Base-by-base conservation (phyloP, 495 filamentous ascomycete species). In the Margaritispora aquatica region DNA sequence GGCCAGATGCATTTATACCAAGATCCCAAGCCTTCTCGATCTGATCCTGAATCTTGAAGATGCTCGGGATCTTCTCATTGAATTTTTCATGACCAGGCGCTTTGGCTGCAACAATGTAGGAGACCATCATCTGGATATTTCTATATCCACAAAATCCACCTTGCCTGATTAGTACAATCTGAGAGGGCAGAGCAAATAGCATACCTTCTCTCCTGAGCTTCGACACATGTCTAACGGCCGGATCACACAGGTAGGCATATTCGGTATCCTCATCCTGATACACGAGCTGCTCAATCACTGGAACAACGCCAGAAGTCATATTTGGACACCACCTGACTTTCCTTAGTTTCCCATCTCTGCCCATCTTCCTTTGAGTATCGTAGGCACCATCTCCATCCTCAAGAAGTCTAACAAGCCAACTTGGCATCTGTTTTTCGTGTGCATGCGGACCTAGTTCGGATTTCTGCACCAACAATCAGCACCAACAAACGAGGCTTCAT, bases 91-190 rank as follows among this genome's bases (percentile, higher is more conserved):
- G 70, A 3, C 88, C 89, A 17, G 76, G 72, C 23, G 74, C 73
- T 41, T 75, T 68, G 8, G 83, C 71, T 27, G 78, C 78, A 51
- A 82, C 78, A 31, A 97, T 81, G 68, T 88, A 93, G 2, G 92
- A 92, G 19, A 86, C 74, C 58, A 96, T 68, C 90, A 96, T 96
- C 66, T 98, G 94, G 41, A 97, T 96, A 69, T 96, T 98, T 10
- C 94, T 80, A 66, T 97, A 98, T n/a, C 94, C 94, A 72, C 94
- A 98, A 73, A 97, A 98, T 1, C 90, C 90, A 31, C 92, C 63
- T 65, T 21, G 9, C 48, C 8, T 88, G 77, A 29, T 22, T 10
- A 63, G 54, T 36, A 15, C 8, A 27, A 20, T 2, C 21, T 36
- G 11, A 8, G 3, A 10, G 4, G 3, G 7, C 17, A 7, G 11